These are phyloP conservation scores for Fusarium solani-melongenae DNA, from an alignment of 2,329 filamentous ascomycete genomes.

Conservation along the genomic window DNA sequence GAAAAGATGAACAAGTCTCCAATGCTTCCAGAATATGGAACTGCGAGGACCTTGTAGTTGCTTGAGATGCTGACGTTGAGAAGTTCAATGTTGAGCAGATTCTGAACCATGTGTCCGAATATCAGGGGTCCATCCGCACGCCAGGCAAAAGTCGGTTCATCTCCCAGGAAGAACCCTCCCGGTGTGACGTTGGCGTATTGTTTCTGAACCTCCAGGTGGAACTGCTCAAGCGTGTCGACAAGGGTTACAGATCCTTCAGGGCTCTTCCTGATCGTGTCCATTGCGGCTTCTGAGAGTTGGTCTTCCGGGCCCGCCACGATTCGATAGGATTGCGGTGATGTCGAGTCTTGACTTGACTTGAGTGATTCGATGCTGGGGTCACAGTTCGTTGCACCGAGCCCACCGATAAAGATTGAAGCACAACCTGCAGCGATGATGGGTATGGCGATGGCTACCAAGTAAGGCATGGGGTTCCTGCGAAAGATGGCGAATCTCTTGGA, in stretches of 20 bases:
- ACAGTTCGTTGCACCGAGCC: neutral
- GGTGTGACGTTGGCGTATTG: conserved; percentile 55
- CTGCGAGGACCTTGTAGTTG: neutral
- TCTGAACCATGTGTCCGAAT: conserved; percentile 1
- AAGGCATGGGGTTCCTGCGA: neutral
- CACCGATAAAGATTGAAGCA: neutral
- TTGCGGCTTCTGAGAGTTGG: neutral
- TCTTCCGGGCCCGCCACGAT: neutral
- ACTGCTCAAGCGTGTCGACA: neutral
- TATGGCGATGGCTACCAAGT: neutral
- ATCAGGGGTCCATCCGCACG: neutral
- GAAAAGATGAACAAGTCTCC: conserved; percentile 3
- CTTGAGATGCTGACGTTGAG: conserved; percentile 1
- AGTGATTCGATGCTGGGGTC: neutral
- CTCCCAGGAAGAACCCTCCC: neutral
- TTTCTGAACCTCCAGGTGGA: neutral
- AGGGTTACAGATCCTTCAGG: neutral
- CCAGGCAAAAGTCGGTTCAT: conserved; percentile 5
- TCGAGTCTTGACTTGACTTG: neutral
- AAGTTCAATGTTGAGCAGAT: neutral
- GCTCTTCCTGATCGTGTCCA: neutral
- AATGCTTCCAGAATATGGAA: neutral
- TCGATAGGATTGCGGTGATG: neutral
- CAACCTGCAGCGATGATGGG: neutral
- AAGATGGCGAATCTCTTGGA: conserved; percentile 1